Base-by-base conservation (phyloP, 1,284 basidiomycete species). In the Cutaneotrichosporon arboriforme region DNA sequence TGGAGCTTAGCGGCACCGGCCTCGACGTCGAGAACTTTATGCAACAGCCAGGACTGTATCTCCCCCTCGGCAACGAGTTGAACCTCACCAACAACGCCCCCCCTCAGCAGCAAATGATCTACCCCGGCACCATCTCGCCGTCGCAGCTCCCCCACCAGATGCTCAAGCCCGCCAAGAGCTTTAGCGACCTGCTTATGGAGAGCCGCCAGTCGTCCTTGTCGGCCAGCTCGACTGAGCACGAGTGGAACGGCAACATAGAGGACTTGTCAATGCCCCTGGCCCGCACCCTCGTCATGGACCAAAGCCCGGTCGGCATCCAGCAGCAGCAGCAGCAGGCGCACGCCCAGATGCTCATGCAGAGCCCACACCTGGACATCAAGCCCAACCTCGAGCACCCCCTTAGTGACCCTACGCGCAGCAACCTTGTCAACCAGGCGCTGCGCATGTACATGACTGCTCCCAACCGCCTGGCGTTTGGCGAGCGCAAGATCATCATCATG, bases 401-500 rank as follows among this genome's bases (percentile, higher is more conserved):
- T 36, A 13, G 7, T 5, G 48, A 44, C 21, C 46, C 53, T 39
- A 20, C 35, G 26, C 31, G 34, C n/a, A 22, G 18, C 14, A 18
- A 55, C 34, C 1, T 61, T 2, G 22, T 64, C 33, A 51, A 60
- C 17, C 54, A 58, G 22, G 57, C 61, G 1, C 48, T 73, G 15
- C 52, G 54, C 9, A 46, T 69, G 22, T 97, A 93, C 72, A 82
- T 92, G 46, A 81, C 84, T 23, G 83, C 90, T 12, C 80, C 84
- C 21, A 96, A 96, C 72, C 83, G 91, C 21, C 81, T 97, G 46
- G 86, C 87, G 1, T 86, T 89, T 64, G 93, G 93, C 44, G 93
- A 97, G 75, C 83, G 91, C 48, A 92, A 89, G 12, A 84, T 97
- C 57, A 87, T 96, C 54, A 88, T 97, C 67, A 91, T 96, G 87